These are phyloP conservation scores for Sphaerobolus stellatus DNA, from an alignment of 1,284 basidiomycete species.

Conservation along the genomic window DNA sequence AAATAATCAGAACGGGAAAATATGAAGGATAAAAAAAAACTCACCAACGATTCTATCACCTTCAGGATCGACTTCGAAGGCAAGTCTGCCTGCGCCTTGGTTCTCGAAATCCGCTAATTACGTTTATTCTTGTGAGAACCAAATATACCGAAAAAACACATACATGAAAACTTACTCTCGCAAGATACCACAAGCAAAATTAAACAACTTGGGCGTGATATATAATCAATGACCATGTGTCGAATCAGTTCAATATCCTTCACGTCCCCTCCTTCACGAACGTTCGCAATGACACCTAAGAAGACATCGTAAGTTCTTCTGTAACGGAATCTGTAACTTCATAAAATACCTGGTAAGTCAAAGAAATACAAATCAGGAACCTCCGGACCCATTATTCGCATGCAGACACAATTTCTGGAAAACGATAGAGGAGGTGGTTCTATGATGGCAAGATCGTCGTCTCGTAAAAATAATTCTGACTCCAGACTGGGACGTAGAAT, in stretches of 20 bases:
- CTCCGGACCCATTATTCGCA: constrained; percentile 68
- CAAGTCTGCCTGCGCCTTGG: constrained; percentile 61
- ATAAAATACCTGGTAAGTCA: constrained; percentile 58
- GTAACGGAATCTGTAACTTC: not conserved
- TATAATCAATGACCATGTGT: constrained; percentile 56
- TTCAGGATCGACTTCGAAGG: constrained; percentile 54
- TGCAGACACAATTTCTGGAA: constrained; percentile 61
- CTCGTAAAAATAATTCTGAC: constrained; percentile 39
- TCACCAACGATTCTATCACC: constrained; percentile 70
- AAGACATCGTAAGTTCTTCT: not conserved
- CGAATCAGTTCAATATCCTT: constrained; percentile 66
- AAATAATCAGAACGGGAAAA: not conserved
- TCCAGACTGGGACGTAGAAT: constrained; percentile 62
- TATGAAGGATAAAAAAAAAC: constrained; percentile 18
- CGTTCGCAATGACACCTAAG: constrained; percentile 64
- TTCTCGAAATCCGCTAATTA: constrained; percentile 69
- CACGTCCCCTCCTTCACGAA: constrained; percentile 47
- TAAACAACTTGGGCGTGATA: constrained; percentile 62
- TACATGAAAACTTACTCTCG: constrained; percentile 51
- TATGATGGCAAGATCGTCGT: constrained; percentile 25
- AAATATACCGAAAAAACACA: not conserved
- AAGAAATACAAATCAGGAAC: constrained; percentile 72
- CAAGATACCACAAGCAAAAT: constrained; percentile 71
- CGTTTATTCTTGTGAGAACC: not conserved
- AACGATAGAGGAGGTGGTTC: constrained; percentile 45